Evolutionary conservation across 176 grass and related monocot genomes (phyloP), one percentile per base, ranked within the genome.

Genomic region (Zea mays): DNA sequence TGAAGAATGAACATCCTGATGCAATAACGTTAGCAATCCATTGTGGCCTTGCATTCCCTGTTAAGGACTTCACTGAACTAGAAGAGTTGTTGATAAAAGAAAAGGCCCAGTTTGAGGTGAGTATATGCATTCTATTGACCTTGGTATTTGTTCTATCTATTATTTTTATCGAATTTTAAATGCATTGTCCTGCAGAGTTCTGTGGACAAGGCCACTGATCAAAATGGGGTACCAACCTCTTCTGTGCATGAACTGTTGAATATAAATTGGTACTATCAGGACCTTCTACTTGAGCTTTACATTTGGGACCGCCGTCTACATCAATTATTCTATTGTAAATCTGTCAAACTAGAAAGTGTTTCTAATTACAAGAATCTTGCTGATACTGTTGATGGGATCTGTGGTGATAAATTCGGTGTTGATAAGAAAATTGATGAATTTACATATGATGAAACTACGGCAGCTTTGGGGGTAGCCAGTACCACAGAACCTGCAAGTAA

Each of bases 221-320:
- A 81, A 55, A 79, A 85, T 81, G 86, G 84, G 37, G 84, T 47
- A 62, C 64, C 72, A 34, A 77, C 82, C 3, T 76, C 73, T 7
- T 66, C 78, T 77, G 67, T 69, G 62, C 59, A 83, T 73, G 96
- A 95, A 62, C 57, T 95, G 82, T 79, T 93, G 82, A 75, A 69
- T 79, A 69, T 99, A 81, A 90, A 93, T 82, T 93, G 85, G 96
- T 81, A 84, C 72, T 89, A 99, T 61, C 90, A 95, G 87, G 90
- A 99, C 50, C 81, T 95, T 66, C 80, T 95, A 77, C 85, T 99
- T 61, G 67, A 86, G 76, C 86, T 86, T 62, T 95, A 95, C 84
- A 69, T 92, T 69, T 99, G 96, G 96, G 96, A 99, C 81, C 66
- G 14, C 74, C 92, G 96, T 58, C 67, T 99, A 72, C 77, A 89